Evolutionary conservation across 2,329 filamentous ascomycete genomes (phyloP).

Genomic region (Mariannaea elegans): DNA sequence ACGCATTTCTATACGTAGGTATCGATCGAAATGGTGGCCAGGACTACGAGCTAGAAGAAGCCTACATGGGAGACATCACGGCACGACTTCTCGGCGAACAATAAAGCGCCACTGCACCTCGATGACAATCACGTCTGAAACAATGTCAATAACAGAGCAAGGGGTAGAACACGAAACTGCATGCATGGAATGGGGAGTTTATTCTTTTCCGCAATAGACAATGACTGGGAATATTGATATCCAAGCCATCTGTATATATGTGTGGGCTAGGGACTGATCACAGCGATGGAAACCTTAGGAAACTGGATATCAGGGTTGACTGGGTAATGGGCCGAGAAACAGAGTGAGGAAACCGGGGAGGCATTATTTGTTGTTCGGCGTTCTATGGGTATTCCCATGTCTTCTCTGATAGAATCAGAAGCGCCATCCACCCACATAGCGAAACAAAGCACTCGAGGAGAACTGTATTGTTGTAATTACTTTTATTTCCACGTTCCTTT

Average conservation of each 20-base stretch:
- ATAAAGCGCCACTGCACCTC: conserved; percentile 43
- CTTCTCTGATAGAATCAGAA: conserved; percentile 9
- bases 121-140: not conserved
- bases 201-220: conserved; percentile 21
- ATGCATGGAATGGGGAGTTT: conserved; percentile 39
- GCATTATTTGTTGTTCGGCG: not conserved
- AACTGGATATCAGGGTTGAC: not conserved
- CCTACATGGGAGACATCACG: conserved; percentile 89
- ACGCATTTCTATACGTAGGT: conserved; percentile 82
- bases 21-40: conserved; percentile 81
- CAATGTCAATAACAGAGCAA: conserved; percentile 17
- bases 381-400: conserved; percentile 3
- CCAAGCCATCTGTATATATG: conserved; percentile 13
- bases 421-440: not conserved
- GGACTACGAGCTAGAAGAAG: conserved; percentile 88
- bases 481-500: conserved; percentile 10
- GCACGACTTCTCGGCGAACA: conserved; percentile 84
- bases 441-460: not conserved
- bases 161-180: conserved; percentile 9
- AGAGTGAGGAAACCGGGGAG: not conserved
- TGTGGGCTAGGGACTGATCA: not conserved
- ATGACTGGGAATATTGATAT: not conserved
- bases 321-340: not conserved
- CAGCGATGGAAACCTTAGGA: not conserved
- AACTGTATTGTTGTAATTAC: not conserved